Conservation (phyloP, 345 rosid species). For the Atalantia buxifolia region DNA sequence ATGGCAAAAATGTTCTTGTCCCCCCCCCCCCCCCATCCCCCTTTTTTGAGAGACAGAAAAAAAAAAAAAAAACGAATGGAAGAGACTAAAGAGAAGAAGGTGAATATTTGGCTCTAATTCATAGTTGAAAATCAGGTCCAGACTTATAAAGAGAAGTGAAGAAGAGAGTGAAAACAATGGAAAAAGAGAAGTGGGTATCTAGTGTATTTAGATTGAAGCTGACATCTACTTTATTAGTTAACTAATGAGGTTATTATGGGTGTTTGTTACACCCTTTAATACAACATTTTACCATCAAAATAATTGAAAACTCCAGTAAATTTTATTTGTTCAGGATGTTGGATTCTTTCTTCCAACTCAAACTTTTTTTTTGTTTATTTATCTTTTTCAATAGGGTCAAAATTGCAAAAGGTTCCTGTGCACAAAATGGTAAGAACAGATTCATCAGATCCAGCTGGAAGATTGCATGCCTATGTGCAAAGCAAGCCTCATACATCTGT, state of each 20-base stretch:
- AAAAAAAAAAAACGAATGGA: not conserved
- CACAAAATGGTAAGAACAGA: slow-evolving; percentile 89
- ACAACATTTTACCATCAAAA: not conserved
- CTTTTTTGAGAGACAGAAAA: not conserved
- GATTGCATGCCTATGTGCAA: slow-evolving; percentile 76
- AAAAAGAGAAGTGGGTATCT: not conserved
- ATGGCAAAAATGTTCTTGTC: not conserved
- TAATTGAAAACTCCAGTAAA: not conserved
- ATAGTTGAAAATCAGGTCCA: not conserved
- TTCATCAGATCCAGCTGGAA: slow-evolving; percentile 85
- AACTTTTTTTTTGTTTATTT: not conserved
- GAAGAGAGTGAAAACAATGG: not conserved
- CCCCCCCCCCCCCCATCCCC: no score
- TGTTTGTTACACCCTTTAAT: not conserved
- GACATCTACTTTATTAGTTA: not conserved
- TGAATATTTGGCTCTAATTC: not conserved
- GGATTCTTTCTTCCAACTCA: slow-evolving; percentile 16
- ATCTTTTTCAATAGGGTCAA: slow-evolving; percentile 42
- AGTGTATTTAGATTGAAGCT: not conserved
- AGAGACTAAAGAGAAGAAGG: not conserved
- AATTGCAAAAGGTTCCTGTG: slow-evolving; percentile 68
- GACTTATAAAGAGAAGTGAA: not conserved
- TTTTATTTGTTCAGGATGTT: slow-evolving; percentile 10
- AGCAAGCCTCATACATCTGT: slow-evolving; percentile 39
- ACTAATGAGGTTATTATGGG: not conserved